phyloP scores from a whole-genome alignment of 257 asterid species.

The Misopates orontium region DNA sequence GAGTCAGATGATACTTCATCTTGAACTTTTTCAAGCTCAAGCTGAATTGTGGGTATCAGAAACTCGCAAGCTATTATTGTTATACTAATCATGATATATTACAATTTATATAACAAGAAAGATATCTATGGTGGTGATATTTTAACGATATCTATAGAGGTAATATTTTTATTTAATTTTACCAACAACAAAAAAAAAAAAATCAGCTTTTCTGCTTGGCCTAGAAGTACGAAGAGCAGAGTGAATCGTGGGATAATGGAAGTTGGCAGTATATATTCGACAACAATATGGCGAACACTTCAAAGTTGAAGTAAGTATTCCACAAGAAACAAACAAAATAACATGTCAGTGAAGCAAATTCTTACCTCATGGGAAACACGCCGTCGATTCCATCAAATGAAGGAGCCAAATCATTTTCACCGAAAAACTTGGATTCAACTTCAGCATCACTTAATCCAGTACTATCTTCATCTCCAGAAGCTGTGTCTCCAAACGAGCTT shows the following conservation, averaged over 20 bases:
- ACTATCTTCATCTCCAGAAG: constrained; percentile 58
- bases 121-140: no score
- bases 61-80: no score
- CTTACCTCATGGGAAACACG: constrained; percentile 70
- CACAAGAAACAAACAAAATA: not conserved
- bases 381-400: constrained; percentile 63
- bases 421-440: constrained; percentile 69
- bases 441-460: constrained; percentile 78
- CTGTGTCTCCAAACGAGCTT: constrained; percentile 75
- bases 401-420: constrained; percentile 51
- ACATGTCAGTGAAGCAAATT: constrained; percentile 5
- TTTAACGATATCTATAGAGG: no score
- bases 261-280: not conserved
- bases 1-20: no score
- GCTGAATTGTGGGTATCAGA: not conserved
- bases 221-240: not conserved
- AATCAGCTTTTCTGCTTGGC: not conserved
- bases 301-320: not conserved
- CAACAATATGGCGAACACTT: not conserved
- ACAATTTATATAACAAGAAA: no score
- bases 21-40: no score
- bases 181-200: no score
- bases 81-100: no score
- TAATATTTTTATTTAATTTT: no score
- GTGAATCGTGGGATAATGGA: no score